A percentile compares a stretch with the other conserved stretches of the same genome.
phyloP scores from a whole-genome alignment of 495 filamentous ascomycete genomes.

The Daldinia grandis region DNA sequence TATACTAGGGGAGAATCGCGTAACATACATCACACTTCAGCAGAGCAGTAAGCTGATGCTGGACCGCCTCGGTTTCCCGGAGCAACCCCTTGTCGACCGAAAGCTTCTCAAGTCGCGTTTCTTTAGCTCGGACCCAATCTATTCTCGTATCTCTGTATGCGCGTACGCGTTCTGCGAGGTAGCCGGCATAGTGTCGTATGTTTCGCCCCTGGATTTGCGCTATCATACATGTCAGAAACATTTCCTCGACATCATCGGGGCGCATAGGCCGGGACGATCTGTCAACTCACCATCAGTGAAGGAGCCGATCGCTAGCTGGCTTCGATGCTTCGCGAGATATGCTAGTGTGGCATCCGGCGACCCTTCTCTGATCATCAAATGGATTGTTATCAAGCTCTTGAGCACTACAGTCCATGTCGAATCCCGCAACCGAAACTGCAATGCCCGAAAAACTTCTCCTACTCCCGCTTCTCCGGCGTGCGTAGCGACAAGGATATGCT shows the following conservation, averaged over 20 bases:
- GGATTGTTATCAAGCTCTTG: slow-evolving; percentile 93
- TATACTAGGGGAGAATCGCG: not conserved
- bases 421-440: slow-evolving; percentile 88
- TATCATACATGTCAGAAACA: slow-evolving; percentile 50
- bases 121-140: slow-evolving; percentile 88
- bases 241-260: slow-evolving; percentile 21
- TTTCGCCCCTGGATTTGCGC: slow-evolving; percentile 97
- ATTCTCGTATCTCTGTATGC: slow-evolving; percentile 84
- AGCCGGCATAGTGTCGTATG: slow-evolving; percentile 89
- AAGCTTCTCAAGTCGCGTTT: slow-evolving; percentile 82
- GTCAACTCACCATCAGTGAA: slow-evolving; percentile 87
- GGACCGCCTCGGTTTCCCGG: slow-evolving; percentile 90
- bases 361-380: slow-evolving; percentile 97
- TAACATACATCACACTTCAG: slow-evolving; percentile 85
- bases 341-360: slow-evolving; percentile 86
- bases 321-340: slow-evolving; percentile 84
- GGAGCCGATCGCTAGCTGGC: slow-evolving; percentile 83
- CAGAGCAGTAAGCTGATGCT: slow-evolving; percentile 84
- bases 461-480: slow-evolving; percentile 95
- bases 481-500: slow-evolving; percentile 95
- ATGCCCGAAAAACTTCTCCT: slow-evolving; percentile 91
- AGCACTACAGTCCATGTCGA: slow-evolving; percentile 97
- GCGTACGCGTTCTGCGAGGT: slow-evolving; percentile 81
- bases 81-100: slow-evolving; percentile 92
- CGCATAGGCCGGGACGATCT: not conserved